Evolutionary conservation across 1,284 basidiomycete species (phyloP), one percentile per base, ranked within the genome.

Genomic region (Ceratobasidium sp.): DNA sequence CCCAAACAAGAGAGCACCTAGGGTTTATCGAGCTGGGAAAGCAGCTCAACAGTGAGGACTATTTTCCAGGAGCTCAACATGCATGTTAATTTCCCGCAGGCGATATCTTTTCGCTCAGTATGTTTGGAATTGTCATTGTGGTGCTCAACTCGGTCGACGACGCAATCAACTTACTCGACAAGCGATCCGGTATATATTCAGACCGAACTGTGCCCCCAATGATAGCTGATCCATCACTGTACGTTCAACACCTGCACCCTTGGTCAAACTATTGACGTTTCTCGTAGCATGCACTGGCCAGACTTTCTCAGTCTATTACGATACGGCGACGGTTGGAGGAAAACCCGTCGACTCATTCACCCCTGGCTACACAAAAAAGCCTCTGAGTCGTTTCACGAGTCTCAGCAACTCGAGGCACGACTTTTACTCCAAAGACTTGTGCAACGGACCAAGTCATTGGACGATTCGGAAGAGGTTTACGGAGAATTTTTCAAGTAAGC

Each of bases 311-410:
- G 45, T 8, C 20, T 64, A 20, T 25, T 64, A n/a, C 45, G 58
- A 8, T 64, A 64, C 27, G 50, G 50, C 35, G 58, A 64, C 12
- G 27, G 58, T 20, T 64, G 58, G 58, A 29, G 47, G 34, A 64
- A 64, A 22, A 50, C 8, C 22, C 47, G 58, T 8, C 45, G 58
- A 25, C 47, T 64, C 17, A 47, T 50, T 29, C 58, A 64, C 35
- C 47, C 58, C 25, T 52, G 34, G 45, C 22, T 64, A 32, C 43
- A 64, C 47, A 64, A 64, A 32, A 49, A 64, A 31, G 58, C 58
- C 20, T 29, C 45, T 25, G 47, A 64, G 20, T n/a, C 32, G 2
- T 64, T 64, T 15, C 45, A 64, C 40, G 17, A n/a, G 1, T 35
- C 58, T 2, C 58, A 64, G 15, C 45, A 64, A 20, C 32, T 15